Evolutionary conservation across 176 grass and related monocot species (phyloP).

Genomic region (Paspalum vaginatum): DNA sequence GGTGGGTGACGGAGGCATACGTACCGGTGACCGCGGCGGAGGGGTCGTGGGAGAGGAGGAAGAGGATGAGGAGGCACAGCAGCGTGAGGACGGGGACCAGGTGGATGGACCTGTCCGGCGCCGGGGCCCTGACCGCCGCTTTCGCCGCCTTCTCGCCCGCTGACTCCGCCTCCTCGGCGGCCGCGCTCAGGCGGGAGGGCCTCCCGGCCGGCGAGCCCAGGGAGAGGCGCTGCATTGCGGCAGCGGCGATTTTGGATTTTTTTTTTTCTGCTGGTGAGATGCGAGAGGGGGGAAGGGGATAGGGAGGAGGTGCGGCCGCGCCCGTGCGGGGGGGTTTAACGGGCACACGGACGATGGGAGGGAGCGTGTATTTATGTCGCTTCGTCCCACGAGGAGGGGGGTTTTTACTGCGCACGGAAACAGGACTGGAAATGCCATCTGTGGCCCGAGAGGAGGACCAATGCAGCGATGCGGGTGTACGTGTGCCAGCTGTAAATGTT

Average conservation of each 20-base stretch:
- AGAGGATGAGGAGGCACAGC: constrained; percentile 83
- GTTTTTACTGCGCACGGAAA: constrained; percentile 2
- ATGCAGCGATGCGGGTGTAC: too few species aligned
- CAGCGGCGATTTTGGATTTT: constrained; percentile 16
- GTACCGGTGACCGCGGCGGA: constrained; percentile 59
- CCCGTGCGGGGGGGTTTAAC: constrained; percentile 22
- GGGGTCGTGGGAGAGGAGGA: constrained; percentile 79
- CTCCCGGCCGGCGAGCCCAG: constrained; percentile 60
- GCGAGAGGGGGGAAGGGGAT: background rate
- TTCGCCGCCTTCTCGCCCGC: constrained; percentile 57
- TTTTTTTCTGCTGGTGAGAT: constrained; percentile 26
- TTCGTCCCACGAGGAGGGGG: background rate
- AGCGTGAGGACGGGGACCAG: constrained; percentile 84
- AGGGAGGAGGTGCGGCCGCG: background rate
- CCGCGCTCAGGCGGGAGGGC: constrained; percentile 24
- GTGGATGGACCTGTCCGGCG: constrained; percentile 70
- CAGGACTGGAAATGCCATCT: too few species aligned
- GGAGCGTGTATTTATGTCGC: background rate
- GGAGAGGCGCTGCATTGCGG: constrained; percentile 82
- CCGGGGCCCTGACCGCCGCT: constrained; percentile 19
- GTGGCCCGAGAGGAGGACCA: too few species aligned
- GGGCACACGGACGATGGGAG: background rate
- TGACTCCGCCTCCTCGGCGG: constrained; percentile 7
- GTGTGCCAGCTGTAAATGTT: too few species aligned
- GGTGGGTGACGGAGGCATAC: background rate